Evolutionary conservation across 345 rosid genomes (phyloP).

Genomic region (Acer campestre): DNA sequence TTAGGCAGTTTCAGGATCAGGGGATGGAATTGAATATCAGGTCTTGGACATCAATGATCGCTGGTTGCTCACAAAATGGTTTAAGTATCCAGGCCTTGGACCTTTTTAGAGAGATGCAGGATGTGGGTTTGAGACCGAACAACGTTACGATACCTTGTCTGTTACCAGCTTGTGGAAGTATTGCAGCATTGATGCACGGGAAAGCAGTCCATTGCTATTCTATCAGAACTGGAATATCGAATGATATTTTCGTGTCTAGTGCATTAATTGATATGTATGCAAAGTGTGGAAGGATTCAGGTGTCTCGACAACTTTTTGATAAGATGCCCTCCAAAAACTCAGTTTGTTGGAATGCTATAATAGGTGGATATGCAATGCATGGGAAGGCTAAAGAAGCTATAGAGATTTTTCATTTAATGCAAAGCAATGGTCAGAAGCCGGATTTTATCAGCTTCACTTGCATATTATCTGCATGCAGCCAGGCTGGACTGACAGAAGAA

Average conservation of each 20-base stretch:
- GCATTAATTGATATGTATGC: constrained; percentile 83
- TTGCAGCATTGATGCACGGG: constrained; percentile 42
- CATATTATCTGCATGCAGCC: constrained; percentile 70
- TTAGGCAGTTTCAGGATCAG: constrained; percentile 23
- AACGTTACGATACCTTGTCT: constrained; percentile 43
- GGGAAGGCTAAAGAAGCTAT: constrained; percentile 64
- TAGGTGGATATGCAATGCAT: constrained; percentile 75
- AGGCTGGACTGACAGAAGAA: constrained; percentile 57
- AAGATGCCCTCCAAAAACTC: constrained; percentile 58
- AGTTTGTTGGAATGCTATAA: constrained; percentile 74
- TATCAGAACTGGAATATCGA: constrained; percentile 35
- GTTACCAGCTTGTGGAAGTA: constrained; percentile 42
- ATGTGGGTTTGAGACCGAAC: constrained; percentile 31
- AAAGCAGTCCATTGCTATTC: constrained; percentile 43
- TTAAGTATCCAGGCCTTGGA: constrained; percentile 40
- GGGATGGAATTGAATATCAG: constrained; percentile 35
- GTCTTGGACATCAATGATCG: constrained; percentile 43
- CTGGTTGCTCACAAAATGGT: constrained; percentile 44
- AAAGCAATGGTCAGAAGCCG: constrained; percentile 49
- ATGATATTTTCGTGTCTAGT: constrained; percentile 41
- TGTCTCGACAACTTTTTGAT: constrained; percentile 55
- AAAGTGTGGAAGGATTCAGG: constrained; percentile 65
- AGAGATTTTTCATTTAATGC: constrained; percentile 54
- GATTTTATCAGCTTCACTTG: constrained; percentile 63
- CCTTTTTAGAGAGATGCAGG: constrained; percentile 47